Conservation (phyloP, 148 eudicot genomes). For the Suaeda aralocaspica region DNA sequence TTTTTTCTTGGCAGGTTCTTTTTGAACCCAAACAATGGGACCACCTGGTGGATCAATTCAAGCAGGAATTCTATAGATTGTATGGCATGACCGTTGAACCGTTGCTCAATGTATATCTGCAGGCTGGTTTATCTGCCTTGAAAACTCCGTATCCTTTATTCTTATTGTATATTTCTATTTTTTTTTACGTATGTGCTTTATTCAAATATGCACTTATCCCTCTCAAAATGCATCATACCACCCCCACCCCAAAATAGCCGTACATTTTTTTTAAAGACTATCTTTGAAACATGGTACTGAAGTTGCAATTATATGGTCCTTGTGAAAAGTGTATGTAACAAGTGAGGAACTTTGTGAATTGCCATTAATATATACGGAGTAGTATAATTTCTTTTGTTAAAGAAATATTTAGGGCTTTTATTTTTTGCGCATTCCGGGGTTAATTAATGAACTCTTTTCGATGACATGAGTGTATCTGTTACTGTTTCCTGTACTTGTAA, state of each 20-base stretch:
- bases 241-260: too few relatives aligned
- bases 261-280: neutral
- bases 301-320: neutral
- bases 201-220: conserved; percentile 15
- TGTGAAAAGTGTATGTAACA: neutral
- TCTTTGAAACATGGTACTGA: neutral
- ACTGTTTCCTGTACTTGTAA: neutral
- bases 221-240: too few relatives aligned
- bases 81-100: conserved; percentile 98
- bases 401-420: too few relatives aligned
- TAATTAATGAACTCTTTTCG: neutral
- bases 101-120: conserved; percentile 82
- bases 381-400: neutral
- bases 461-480: neutral
- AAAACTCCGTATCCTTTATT: conserved; percentile 96
- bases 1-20: conserved; percentile 56
- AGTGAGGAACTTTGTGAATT: neutral
- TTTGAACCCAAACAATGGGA: conserved; percentile 97
- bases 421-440: neutral
- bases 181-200: conserved; percentile 7
- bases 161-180: neutral
- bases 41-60: conserved; percentile 80
- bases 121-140: conserved; percentile 95
- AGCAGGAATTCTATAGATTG: conserved; percentile 86
- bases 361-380: neutral